phyloP scores from a whole-genome alignment of 108 stramenopile genomes.

The Stephanodiscus triporus region DNA sequence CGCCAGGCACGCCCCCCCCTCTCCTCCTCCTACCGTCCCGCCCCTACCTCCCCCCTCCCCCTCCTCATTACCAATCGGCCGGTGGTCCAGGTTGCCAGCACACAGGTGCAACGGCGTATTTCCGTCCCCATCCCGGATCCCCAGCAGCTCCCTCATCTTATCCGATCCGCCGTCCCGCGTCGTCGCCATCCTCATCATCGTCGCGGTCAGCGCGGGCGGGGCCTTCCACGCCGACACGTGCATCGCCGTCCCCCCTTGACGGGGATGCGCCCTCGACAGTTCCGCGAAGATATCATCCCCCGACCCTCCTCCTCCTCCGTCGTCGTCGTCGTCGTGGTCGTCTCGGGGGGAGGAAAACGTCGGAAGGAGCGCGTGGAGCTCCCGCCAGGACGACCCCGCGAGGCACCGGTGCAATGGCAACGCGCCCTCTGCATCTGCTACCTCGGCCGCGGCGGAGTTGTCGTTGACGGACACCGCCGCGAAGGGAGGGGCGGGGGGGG shows the following conservation, averaged over 20 bases:
- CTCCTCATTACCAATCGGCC: background rate
- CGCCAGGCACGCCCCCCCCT: slow-evolving; percentile 6
- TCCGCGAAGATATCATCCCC: slow-evolving; percentile 12
- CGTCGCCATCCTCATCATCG: slow-evolving; percentile 55
- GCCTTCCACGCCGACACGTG: slow-evolving; percentile 60
- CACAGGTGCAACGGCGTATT: slow-evolving; percentile 66
- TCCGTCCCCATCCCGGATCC: slow-evolving; percentile 48
- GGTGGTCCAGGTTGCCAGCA: slow-evolving; percentile 47
- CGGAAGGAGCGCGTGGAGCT: background rate
- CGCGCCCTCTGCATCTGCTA: background rate
- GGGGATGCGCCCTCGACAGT: slow-evolving; percentile 29
- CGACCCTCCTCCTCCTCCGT: too few species aligned
- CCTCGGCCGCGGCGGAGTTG: background rate
- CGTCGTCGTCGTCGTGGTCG: slow-evolving; percentile 1
- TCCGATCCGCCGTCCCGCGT: background rate
- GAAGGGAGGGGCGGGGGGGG: too few species aligned
- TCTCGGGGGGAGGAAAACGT: background rate
- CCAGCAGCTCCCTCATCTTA: slow-evolving; percentile 25
- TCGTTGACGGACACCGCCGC: too few species aligned
- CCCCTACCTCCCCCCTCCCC: background rate
- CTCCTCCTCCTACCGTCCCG: background rate
- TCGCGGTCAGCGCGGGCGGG: slow-evolving; percentile 41
- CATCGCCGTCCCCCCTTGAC: slow-evolving; percentile 39
- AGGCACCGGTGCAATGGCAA: background rate
- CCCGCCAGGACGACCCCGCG: background rate